These are phyloP conservation scores for Cucurbitaria berberidis DNA, from an alignment of 2,329 filamentous ascomycete species.

Conservation along the genomic window DNA sequence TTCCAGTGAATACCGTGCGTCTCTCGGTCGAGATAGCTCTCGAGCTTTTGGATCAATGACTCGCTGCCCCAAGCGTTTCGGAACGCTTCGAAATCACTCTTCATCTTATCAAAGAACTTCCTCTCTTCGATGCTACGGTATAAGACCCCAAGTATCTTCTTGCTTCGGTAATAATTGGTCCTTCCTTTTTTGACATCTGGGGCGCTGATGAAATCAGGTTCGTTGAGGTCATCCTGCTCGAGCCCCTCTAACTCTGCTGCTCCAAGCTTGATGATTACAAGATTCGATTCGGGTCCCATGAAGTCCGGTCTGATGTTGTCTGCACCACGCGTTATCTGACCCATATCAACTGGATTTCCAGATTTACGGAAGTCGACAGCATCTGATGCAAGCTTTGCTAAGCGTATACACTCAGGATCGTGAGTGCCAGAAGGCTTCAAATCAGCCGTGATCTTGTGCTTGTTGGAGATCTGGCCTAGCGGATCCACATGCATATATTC, in stretches of 20 bases:
- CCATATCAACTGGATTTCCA: slow-evolving; percentile 23
- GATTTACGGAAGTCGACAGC: slow-evolving; percentile 43
- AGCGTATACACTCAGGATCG: slow-evolving; percentile 41
- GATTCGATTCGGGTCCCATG: slow-evolving; percentile 56
- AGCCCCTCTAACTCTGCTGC: slow-evolving; percentile 30
- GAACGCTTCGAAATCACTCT: slow-evolving; percentile 19
- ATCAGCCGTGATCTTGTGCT: slow-evolving; percentile 53
- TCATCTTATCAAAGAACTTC: slow-evolving; percentile 58
- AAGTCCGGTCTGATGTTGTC: slow-evolving; percentile 57
- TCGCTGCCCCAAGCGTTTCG: slow-evolving; percentile 9
- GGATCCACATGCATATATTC: slow-evolving; percentile 52
- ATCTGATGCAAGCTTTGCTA: slow-evolving; percentile 48
- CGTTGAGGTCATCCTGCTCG: slow-evolving; percentile 44
- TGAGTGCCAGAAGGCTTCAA: slow-evolving; percentile 36
- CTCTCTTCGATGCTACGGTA: slow-evolving; percentile 77
- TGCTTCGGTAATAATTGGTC: slow-evolving; percentile 68
- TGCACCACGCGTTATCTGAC: slow-evolving; percentile 18
- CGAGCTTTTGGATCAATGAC: slow-evolving; percentile 44
- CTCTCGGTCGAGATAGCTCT: slow-evolving; percentile 49
- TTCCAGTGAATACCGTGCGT: slow-evolving; percentile 50
- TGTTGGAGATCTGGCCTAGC: slow-evolving; percentile 51
- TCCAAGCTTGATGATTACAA: slow-evolving; percentile 43
- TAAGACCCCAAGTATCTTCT: slow-evolving; percentile 71
- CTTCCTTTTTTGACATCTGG: slow-evolving; percentile 54
- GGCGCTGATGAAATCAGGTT: slow-evolving; percentile 36